Conservation (phyloP, 2,329 filamentous ascomycete species). For the Leptographium radiaticola region DNA sequence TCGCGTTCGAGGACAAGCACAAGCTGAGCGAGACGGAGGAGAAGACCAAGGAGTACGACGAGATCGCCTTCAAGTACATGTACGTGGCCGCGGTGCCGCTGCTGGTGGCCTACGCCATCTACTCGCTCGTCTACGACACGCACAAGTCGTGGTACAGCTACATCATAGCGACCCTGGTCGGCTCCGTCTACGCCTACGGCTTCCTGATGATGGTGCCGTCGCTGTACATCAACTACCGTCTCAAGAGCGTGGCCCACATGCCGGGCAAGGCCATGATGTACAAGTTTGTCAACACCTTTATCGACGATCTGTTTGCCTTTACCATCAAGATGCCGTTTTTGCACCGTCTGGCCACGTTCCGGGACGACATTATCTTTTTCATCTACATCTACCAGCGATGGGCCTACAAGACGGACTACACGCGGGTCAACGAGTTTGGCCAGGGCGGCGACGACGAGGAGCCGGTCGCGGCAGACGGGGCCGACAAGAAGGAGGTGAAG, state of each 20-base stretch:
- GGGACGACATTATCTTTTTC: conserved; percentile 97
- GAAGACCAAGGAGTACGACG: conserved; percentile 97
- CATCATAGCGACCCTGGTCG: conserved; percentile 87
- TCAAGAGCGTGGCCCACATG: conserved; percentile 95
- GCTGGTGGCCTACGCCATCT: conserved; percentile 75
- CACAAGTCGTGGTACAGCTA: conserved; percentile 99
- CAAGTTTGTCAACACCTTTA: conserved; percentile 98
- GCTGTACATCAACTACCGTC: conserved; percentile 96
- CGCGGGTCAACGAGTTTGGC: conserved; percentile 91
- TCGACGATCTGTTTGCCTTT: conserved; percentile 96
- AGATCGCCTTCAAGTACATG: conserved; percentile 95
- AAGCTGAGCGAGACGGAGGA: conserved; percentile 88
- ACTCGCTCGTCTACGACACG: conserved; percentile 82
- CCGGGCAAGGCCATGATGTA: conserved; percentile 92
- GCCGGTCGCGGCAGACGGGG: conserved; percentile 17
- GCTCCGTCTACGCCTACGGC: conserved; percentile 92
- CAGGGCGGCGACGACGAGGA: conserved; percentile 91
- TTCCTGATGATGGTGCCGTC: conserved; percentile 99
- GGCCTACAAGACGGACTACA: conserved; percentile 85
- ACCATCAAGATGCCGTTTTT: conserved; percentile 98
- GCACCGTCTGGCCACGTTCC: conserved; percentile 79
- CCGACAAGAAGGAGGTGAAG: conserved; percentile 18
- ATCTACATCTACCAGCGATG: conserved; percentile 91
- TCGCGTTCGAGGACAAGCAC: conserved; percentile 93
- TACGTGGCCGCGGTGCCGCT: conserved; percentile 86